Base-by-base conservation (phyloP, 805 yeast species). In the Metschnikowia orientalis region DNA sequence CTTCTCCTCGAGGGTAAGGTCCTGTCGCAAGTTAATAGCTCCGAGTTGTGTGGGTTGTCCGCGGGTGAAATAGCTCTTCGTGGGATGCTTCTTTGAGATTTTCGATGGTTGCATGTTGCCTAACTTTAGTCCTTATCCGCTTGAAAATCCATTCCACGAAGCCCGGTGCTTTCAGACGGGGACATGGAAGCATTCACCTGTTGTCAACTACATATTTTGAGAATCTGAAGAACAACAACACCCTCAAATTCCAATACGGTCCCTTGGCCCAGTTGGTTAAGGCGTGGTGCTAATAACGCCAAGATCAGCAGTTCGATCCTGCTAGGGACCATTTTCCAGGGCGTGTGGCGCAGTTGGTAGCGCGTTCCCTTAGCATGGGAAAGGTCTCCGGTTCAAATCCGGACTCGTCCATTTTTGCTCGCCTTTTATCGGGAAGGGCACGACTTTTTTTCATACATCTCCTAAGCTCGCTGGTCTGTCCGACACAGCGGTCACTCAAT, bases 251-350 rank as follows among this genome's bases (percentile, higher is more conserved):
- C n/a, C n/a, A n/a, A n/a, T n/a, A n/a, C 9, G 68, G 68, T 61
- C 69, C 69, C 69, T 63, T 62, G 68, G 69, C 69, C 69, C 63
- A 63, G 69, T 63, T 62, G 69, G 69, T 63, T 63, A 63, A 58
- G 68, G 71, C 70, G 70, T 53, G 70, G 71, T 65, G 71, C 71
- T 66, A 66, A 66, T 65, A 65, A 65, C 71, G 69, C 71, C 71
- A 52, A 67, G 85, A 77, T 78, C 85, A 76, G 82, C 85, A 75
- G 85, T 78, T 78, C 85, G 85, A 78, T 77, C 85, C 85, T 75
- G 85, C 82, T 76, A 78, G 82, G 82, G 83, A 11, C 19, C 12
- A 8, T 12, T 8, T 17, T 8, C 13, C 4, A 10, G 81, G 81
- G 82, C 81, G 78, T 76, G 80, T 77, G 82, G 82, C 81, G 82